Evolutionary conservation across 352 stramenopile species (phyloP), one percentile per base, ranked within the genome.

Genomic region (Peronosclerospora sorghi): DNA sequence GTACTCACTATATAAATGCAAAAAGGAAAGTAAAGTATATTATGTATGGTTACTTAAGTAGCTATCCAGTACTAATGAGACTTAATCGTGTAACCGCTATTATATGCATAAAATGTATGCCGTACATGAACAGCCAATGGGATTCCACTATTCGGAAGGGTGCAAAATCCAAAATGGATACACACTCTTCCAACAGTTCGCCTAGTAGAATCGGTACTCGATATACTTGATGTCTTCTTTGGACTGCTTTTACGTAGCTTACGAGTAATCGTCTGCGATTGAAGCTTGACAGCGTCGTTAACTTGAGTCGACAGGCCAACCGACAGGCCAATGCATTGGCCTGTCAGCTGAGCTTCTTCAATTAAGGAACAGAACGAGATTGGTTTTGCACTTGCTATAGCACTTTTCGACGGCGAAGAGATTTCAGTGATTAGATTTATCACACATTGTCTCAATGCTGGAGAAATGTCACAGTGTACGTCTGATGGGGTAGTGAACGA

Each of bases 251-350:
- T n/a, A 43, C 44, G 40, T 5, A 14, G 13, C 19, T 40, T 49
- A 12, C 42, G 51, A 41, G 56, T 41, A 29, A 41, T 57, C 17
- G 51, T 65, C 13, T 29, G 14, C 20, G 32, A 35, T 13, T 41
- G 46, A 15, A 13, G 17, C 9, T 21, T 12, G 32, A n/a, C 40
- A 23, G 24, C 37, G n/a, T 8, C 4, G 12, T 23, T 7, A 13
- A 18, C 7, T 27, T 45, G 19, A 30, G 8, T 23, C 3, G 12
- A n/a, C n/a, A n/a, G n/a, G n/a, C n/a, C n/a, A n/a, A n/a, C n/a
- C n/a, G n/a, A n/a, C n/a, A n/a, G n/a, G n/a, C n/a, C n/a, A n/a
- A 5, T 5, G 10, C 8, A 12, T 19, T 29, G 35, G 6, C 13
- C 24, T 20, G 37, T 45, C 2, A 19, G 5, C 9, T 57, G 42